Evolutionary conservation across 208 protist genomes (phyloP).

Genomic region (Ichthyophonus hoferi): DNA sequence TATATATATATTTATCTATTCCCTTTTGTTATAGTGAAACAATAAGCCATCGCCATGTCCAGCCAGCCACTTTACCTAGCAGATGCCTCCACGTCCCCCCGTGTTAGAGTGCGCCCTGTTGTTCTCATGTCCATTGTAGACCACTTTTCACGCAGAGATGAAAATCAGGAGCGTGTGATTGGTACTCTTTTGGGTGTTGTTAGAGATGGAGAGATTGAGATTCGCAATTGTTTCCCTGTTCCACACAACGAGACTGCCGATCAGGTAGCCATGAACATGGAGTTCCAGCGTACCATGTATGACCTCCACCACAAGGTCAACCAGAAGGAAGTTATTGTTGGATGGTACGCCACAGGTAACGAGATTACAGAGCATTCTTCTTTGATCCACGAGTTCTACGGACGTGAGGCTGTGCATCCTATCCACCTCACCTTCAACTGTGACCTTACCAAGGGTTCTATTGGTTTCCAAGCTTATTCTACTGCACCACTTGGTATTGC

Average conservation of each 20-base stretch:
- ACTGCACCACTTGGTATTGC: background rate
- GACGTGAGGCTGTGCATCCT: slow-evolving; percentile 21
- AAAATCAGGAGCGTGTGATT: slow-evolving; percentile 57
- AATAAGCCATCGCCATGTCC: no score
- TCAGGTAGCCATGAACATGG: slow-evolving; percentile 57
- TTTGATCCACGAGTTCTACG: slow-evolving; percentile 62
- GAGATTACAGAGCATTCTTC: slow-evolving; percentile 48
- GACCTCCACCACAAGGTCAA: slow-evolving; percentile 58
- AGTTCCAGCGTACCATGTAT: slow-evolving; percentile 64
- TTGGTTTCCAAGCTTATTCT: slow-evolving; percentile 41
- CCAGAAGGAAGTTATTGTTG: slow-evolving; percentile 58
- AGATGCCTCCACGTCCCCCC: background rate
- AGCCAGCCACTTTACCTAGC: slow-evolving; percentile 14
- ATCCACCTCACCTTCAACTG: slow-evolving; percentile 61
- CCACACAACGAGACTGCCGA: slow-evolving; percentile 50
- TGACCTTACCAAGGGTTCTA: slow-evolving; percentile 47
- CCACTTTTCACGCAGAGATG: slow-evolving; percentile 56
- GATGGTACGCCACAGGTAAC: slow-evolving; percentile 62
- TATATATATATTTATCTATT: no score
- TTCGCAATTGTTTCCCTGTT: slow-evolving; percentile 62
- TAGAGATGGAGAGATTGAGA: slow-evolving; percentile 59
- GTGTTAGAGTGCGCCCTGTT: slow-evolving; percentile 56
- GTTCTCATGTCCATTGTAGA: slow-evolving; percentile 66
- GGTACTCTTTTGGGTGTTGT: slow-evolving; percentile 60
- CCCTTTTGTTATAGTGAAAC: no score